These are phyloP conservation scores for Pseudogymnoascus sp. DNA, from an alignment of 2,329 filamentous ascomycete species.

Conservation along the genomic window DNA sequence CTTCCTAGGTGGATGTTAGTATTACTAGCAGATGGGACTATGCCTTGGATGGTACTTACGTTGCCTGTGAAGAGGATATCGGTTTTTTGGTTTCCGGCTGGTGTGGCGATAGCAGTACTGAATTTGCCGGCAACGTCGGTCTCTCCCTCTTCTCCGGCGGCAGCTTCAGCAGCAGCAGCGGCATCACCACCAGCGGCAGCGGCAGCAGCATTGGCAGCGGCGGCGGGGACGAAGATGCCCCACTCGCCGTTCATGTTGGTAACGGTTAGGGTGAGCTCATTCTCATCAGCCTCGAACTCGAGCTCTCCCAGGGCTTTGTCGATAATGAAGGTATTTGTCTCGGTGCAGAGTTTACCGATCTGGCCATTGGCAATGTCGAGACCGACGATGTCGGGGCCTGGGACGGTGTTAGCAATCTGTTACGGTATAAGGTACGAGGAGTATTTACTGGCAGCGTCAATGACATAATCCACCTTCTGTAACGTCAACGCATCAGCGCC, in stretches of 20 bases:
- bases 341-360: slow-evolving; percentile 30
- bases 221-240: slow-evolving; percentile 9
- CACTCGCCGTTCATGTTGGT: slow-evolving; percentile 19
- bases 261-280: slow-evolving; percentile 25
- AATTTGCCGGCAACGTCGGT: not conserved
- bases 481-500: slow-evolving; percentile 26
- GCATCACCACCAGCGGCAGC: not conserved
- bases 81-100: not conserved
- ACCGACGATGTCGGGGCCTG: slow-evolving; percentile 20
- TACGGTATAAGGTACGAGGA: not conserved
- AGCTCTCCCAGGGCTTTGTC: slow-evolving; percentile 30
- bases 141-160: not conserved
- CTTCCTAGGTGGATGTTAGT: slow-evolving; percentile 22
- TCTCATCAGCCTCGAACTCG: slow-evolving; percentile 36
- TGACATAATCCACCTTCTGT: slow-evolving; percentile 34
- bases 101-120: not conserved
- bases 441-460: slow-evolving; percentile 29
- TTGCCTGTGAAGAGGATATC: slow-evolving; percentile 1
- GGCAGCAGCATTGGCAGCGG: not conserved
- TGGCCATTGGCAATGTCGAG: slow-evolving; percentile 31
- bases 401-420: not conserved
- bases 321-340: slow-evolving; percentile 31
- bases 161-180: not conserved
- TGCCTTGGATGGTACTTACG: not conserved
- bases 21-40: not conserved